Base-by-base conservation (phyloP, 176 grass and related monocot species). In the Olyra latifolia region DNA sequence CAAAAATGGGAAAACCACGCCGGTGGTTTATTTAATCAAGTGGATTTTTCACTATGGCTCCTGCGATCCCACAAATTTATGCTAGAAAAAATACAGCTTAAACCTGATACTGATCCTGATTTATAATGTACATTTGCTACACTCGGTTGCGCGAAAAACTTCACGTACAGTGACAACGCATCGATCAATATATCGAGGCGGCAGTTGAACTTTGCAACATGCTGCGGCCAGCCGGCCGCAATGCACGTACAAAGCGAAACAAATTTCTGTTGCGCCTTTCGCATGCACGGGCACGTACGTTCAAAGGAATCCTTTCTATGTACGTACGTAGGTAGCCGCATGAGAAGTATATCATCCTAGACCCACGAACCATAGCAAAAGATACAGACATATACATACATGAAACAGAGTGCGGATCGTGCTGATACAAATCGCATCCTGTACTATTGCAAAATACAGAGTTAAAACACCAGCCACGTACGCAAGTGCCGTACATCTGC, bases 251-350 rank as follows among this genome's bases (percentile, higher is more conserved):
- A 74, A 65, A 27, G 45, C 29, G n/a, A 24, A 85, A 78, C 74
- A 42, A 53, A 62, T 48, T 85, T 71, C 65, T 30, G 65, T 78
- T 77, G 42, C 41, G 15, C 53, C 43, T 43, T 27, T 69, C 74
- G 62, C 22, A 24, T 24, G 32, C 32, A 35, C 32, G 32, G 44
- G 55, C 65, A 42, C 54, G 83, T 71, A 41, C 54, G 52, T 12
- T 54, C 69, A 71, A 85, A 61, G 50, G 45, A 72, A 32, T 85
- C 22, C 13, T 56, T 79, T 78, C 11, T 48, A 35, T 35, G 32
- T 35, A 35, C 32, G 5, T 35, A 2, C 32, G 11, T 15, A 1
- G 22, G 25, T 25, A 29, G 45, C 58, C 58, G 80, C 22, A 41
- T 42, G 10, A 29, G 5, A 73, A 52, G 32, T 5, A 2, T 16